phyloP scores from a whole-genome alignment of 495 filamentous ascomycete genomes.

The Pseudevernia furfuracea region DNA sequence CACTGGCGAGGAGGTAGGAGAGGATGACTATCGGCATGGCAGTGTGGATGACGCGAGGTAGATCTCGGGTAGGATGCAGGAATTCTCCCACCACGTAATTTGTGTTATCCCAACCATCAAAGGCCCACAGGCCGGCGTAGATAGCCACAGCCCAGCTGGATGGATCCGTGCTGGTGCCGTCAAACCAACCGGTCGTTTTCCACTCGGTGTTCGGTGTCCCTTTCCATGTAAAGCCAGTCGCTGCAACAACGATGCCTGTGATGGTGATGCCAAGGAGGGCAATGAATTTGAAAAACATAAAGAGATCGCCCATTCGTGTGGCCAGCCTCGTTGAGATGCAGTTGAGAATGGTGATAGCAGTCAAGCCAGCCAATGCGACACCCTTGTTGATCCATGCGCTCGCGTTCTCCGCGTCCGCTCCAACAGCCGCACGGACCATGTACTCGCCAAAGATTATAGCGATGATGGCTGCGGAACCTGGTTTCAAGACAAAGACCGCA shows the following conservation, averaged over 20 bases:
- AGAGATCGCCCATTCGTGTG: constrained; percentile 73
- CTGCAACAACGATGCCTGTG: constrained; percentile 81
- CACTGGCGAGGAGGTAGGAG: constrained; percentile 82
- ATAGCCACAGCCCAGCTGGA: constrained; percentile 85
- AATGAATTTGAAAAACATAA: constrained; percentile 96
- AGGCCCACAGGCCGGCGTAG: constrained; percentile 95
- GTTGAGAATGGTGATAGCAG: constrained; percentile 74
- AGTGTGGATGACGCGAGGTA: constrained; percentile 92
- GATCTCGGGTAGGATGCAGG: constrained; percentile 78
- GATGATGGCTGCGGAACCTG: constrained; percentile 87
- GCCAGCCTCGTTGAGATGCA: constrained; percentile 84
- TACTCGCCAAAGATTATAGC: constrained; percentile 98
- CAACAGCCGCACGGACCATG: constrained; percentile 74
- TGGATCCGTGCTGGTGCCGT: constrained; percentile 68
- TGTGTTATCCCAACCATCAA: constrained; percentile 98
- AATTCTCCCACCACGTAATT: constrained; percentile 98
- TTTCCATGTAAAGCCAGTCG: constrained; percentile 70
- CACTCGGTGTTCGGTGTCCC: constrained; percentile 75
- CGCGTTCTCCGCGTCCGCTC: constrained; percentile 65
- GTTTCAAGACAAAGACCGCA: constrained; percentile 87
- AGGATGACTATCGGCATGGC: constrained; percentile 92
- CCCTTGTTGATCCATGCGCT: constrained; percentile 87
- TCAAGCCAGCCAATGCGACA: constrained; percentile 69
- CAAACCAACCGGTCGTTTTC: constrained; percentile 84
- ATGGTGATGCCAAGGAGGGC: constrained; percentile 81